Conservation (phyloP, 2,329 filamentous ascomycete genomes). For the Penicillium sp. region DNA sequence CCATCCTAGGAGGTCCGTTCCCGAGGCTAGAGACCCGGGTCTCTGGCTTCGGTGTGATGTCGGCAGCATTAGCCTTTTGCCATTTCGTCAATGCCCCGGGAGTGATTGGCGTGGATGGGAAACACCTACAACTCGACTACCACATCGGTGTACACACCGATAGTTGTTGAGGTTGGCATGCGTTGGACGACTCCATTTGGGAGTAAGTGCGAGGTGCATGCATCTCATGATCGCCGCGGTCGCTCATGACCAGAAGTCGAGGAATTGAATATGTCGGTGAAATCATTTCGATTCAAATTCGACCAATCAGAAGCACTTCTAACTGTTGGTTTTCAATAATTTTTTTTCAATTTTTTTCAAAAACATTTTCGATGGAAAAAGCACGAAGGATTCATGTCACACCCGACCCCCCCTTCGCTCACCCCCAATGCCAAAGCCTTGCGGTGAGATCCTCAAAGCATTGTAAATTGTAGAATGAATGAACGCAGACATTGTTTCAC, state of each 20-base stretch:
- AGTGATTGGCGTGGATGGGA: slow-evolving; percentile 3
- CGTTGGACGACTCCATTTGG: background rate
- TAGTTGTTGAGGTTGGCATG: background rate
- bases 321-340: slow-evolving; percentile 4
- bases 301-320: background rate
- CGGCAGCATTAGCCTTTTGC: slow-evolving; percentile 10
- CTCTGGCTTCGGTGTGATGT: slow-evolving; percentile 14
- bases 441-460: background rate
- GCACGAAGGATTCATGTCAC: slow-evolving; percentile 2
- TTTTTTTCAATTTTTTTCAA: background rate
- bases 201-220: background rate
- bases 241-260: background rate
- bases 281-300: background rate
- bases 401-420: background rate
- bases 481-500: background rate
- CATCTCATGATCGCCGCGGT: slow-evolving; percentile 1
- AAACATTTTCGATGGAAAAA: background rate
- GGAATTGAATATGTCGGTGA: background rate
- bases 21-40: slow-evolving; percentile 5
- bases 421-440: background rate
- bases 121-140: background rate
- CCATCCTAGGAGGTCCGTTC: slow-evolving; percentile 9
- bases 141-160: slow-evolving; percentile 5
- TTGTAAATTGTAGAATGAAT: background rate
- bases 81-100: slow-evolving; percentile 3